A percentile compares a stretch with the other conserved stretches of the same genome.
Evolutionary conservation across 352 stramenopile genomes (phyloP).

Genomic region (Pythium utonaiense): DNA sequence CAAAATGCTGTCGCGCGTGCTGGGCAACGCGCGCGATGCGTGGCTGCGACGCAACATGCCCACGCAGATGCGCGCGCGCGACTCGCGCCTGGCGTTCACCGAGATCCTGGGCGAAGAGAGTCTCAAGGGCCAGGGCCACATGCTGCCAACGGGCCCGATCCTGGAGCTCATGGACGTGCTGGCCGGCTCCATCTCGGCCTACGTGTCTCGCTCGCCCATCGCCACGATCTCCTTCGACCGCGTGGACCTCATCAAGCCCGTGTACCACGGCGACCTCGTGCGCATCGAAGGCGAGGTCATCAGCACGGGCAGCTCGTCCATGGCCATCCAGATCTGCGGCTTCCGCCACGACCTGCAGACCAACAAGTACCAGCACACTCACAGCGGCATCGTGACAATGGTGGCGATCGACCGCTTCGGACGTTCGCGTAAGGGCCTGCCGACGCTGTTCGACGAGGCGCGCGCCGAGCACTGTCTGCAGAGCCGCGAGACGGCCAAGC

Average conservation of each 20-base stretch:
- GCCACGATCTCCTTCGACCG: slow-evolving; percentile 36
- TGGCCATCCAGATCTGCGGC: slow-evolving; percentile 28
- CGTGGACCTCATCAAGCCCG: slow-evolving; percentile 29
- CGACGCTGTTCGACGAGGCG: slow-evolving; percentile 20
- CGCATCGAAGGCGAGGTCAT: slow-evolving; percentile 32
- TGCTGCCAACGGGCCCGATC: slow-evolving; percentile 29
- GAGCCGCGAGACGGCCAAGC: slow-evolving; percentile 19
- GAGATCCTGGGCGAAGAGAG: slow-evolving; percentile 37
- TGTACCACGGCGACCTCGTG: slow-evolving; percentile 34
- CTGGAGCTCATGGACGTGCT: slow-evolving; percentile 36
- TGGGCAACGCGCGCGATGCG: slow-evolving; percentile 13
- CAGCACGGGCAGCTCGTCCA: slow-evolving; percentile 28
- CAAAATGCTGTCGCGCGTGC: slow-evolving; percentile 10
- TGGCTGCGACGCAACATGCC: slow-evolving; percentile 16
- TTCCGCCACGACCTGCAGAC: slow-evolving; percentile 26
- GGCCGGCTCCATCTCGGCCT: slow-evolving; percentile 24
- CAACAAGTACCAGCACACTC: slow-evolving; percentile 26
- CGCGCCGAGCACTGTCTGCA: slow-evolving; percentile 11
- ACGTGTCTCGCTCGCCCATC: slow-evolving; percentile 17
- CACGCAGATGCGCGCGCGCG: slow-evolving; percentile 18
- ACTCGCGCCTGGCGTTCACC: slow-evolving; percentile 37
- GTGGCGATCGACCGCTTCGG: slow-evolving; percentile 29
- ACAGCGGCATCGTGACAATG: slow-evolving; percentile 32
- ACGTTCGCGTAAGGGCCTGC: slow-evolving; percentile 20
- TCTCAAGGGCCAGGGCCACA: slow-evolving; percentile 25